Evolutionary conservation across 352 stramenopile genomes (phyloP).

Genomic region (Pythium monospermum): DNA sequence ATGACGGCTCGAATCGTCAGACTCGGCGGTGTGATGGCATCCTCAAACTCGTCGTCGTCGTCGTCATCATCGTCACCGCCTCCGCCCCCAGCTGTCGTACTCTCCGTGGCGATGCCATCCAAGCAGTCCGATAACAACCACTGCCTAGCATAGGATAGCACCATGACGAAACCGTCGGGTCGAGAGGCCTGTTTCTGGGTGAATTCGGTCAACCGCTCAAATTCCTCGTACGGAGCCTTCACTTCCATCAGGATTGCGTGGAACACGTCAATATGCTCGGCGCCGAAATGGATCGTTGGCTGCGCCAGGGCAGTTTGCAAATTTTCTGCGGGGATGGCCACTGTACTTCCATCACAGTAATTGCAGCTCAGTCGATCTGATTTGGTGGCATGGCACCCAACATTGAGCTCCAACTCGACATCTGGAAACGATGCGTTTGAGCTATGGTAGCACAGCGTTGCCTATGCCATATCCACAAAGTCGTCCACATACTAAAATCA

Average conservation of each 20-base stretch:
- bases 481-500: too few species aligned
- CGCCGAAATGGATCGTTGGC: conserved; percentile 66
- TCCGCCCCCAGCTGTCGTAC: not conserved
- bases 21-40: conserved; percentile 81
- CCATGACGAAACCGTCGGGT: conserved; percentile 78
- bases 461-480: conserved; percentile 14
- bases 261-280: conserved; percentile 78
- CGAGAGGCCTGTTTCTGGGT: conserved; percentile 71
- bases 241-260: conserved; percentile 86
- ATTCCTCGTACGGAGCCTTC: conserved; percentile 83
- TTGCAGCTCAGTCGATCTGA: conserved; percentile 9
- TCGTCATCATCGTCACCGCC: conserved; percentile 53
- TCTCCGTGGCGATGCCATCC: conserved; percentile 39
- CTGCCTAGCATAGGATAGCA: conserved; percentile 82
- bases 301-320: conserved; percentile 15
- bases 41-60: conserved; percentile 83
- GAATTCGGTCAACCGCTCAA: conserved; percentile 60
- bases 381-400: conserved; percentile 32
- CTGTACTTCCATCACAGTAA: conserved; percentile 11
- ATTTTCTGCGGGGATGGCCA: not conserved
- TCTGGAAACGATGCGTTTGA: conserved; percentile 73
- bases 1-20: conserved; percentile 51
- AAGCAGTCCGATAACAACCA: conserved; percentile 79
- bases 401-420: conserved; percentile 68
- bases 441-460: conserved; percentile 70